Percentiles rank a stretch among this genome's conserved stretches.
Conservation (phyloP, 1,139 yeast genomes). For the Maudiozyma humilis region DNA sequence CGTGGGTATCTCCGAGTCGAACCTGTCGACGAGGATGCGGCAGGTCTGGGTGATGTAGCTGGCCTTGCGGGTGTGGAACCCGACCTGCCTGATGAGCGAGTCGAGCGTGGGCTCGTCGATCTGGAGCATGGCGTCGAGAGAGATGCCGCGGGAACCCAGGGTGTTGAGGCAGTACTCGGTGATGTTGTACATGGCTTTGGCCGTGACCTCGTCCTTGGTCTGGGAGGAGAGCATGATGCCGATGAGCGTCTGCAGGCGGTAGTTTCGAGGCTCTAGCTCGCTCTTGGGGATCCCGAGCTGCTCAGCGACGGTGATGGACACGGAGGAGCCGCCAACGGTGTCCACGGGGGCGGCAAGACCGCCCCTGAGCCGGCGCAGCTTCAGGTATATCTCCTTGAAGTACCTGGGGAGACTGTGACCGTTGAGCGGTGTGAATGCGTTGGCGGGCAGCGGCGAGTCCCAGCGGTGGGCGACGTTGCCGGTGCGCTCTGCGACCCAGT, state of each 20-base stretch:
- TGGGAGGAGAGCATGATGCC: conserved; percentile 86
- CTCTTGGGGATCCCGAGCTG: conserved; percentile 22
- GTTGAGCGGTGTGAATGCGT: conserved; percentile 5
- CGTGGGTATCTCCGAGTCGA: conserved; percentile 60
- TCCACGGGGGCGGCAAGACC: conserved; percentile 74
- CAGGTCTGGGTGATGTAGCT: conserved; percentile 58
- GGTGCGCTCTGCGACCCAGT: conserved; percentile 20
- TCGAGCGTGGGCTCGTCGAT: conserved; percentile 55
- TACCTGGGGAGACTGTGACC: conserved; percentile 34
- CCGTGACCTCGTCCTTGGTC: conserved; percentile 84
- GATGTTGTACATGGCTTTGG: conserved; percentile 57
- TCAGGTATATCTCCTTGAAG: conserved; percentile 51
- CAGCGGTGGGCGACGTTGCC: conserved; percentile 23
- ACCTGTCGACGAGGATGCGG: conserved; percentile 42
- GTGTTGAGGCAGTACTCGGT: conserved; percentile 39
- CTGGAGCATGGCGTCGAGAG: conserved; percentile 39
- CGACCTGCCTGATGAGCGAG: conserved; percentile 63
- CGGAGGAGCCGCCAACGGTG: conserved; percentile 74
- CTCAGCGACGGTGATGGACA: conserved; percentile 44
- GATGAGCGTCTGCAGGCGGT: conserved; percentile 65
- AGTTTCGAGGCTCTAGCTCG: conserved; percentile 37
- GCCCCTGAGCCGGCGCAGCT: conserved; percentile 57
- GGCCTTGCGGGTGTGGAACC: conserved; percentile 80
- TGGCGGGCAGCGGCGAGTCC: conserved; percentile 14
- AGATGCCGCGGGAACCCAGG: conserved; percentile 35